A percentile compares a stretch with the other conserved stretches of the same genome.
Conservation (phyloP, 2,329 filamentous ascomycete genomes). For the Cladophialophora bantiana region DNA sequence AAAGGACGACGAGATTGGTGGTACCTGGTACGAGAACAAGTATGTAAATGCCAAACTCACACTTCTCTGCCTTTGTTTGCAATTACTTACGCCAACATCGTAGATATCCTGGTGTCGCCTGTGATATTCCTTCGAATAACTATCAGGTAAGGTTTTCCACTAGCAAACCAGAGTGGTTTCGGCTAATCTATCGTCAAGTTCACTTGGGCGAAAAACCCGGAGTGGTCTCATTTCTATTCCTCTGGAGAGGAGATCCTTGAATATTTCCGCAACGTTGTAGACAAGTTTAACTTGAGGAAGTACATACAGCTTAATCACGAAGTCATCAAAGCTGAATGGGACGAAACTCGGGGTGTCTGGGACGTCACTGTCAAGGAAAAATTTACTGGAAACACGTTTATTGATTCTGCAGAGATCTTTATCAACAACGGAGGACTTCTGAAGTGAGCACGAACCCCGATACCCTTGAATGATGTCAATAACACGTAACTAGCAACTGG, state of each 20-base stretch:
- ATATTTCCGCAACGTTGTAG: not conserved
- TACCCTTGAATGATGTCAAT: too few species aligned
- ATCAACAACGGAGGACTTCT: not conserved
- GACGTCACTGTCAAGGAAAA: not conserved
- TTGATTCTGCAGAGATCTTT: not conserved
- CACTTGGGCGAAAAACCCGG: not conserved
- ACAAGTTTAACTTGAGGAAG: not conserved
- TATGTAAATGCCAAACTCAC: constrained; percentile 23
- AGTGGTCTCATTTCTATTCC: not conserved
- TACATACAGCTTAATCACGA: not conserved
- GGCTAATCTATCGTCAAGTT: not conserved
- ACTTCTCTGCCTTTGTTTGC: too few species aligned
- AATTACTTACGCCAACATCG: too few species aligned
- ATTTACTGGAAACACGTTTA: too few species aligned
- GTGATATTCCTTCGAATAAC: not conserved
- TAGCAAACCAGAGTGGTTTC: too few species aligned
- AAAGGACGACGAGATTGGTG: constrained; percentile 42
- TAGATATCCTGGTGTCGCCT: constrained; percentile 13
- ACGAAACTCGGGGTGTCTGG: constrained; percentile 10
- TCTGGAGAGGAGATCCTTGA: not conserved
- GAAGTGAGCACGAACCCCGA: too few species aligned
- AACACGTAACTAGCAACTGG: not conserved
- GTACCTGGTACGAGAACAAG: constrained; percentile 43
- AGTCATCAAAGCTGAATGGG: not conserved
- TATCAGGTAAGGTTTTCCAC: too few species aligned